Evolutionary conservation across 2,329 filamentous ascomycete species (phyloP), one percentile per base, ranked within the genome.

Genomic region (Penicillium psychrosexuale): DNA sequence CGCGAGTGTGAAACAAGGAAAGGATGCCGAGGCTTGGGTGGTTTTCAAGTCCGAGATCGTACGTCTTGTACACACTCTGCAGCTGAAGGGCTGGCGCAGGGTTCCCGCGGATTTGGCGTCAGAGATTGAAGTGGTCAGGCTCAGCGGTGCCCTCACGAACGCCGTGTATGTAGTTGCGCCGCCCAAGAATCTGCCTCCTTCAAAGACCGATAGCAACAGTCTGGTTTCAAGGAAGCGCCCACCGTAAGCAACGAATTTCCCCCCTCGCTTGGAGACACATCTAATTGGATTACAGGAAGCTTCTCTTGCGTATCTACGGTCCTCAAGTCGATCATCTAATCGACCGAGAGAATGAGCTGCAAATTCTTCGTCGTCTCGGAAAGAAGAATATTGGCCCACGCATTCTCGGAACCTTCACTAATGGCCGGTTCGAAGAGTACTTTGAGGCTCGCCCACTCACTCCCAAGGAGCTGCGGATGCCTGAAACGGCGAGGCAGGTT

Each of bases 261-360:
- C 43, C 3, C 40, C 42, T 27, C 55, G 22, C 55, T 37, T 33
- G 6, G 19, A 9, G 13, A 51, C 57, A 34, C 55, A 34, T 31
- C 44, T 57, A 49, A 54, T 51, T 13, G 5, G 28, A 17, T 11
- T 13, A 19, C 49, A 83, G 81, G 3, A 96, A 96, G 72, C 79
- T 99, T 2, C 81, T 99, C 0, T 80, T 99, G 17, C 88, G 94
- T 37, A 88, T 99, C 56, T 99, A 99, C 65, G 94, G 94, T 0
- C 91, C 93, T 0, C 90, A 97, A 67, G 93, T 95, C 3, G 93
- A 96, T 68, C 91, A 97, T 71, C 82, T 99, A 40, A 99, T 99
- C 65, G 93, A 99, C 70, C 84, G 94, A 57, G 90, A 97, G 53
- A 89, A 88, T 24, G 94, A 99, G 71, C 80, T 99, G 15, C 85